Evolutionary conservation across 2,329 filamentous ascomycete species (phyloP).

Genomic region (Thelonectria olida): DNA sequence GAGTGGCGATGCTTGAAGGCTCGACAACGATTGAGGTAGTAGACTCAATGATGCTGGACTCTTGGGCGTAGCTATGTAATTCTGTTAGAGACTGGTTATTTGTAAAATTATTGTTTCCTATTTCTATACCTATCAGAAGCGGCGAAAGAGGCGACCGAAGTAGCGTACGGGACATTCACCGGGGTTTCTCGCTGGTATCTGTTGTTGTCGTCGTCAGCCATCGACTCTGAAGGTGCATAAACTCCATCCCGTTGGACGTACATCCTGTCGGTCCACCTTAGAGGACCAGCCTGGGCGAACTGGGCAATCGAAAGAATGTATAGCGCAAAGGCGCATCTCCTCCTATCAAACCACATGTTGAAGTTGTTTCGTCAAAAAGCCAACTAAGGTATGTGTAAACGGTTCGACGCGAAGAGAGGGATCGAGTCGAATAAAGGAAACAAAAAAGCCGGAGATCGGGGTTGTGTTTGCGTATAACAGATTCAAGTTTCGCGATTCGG

Average conservation of each 20-base stretch:
- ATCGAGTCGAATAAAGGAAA: slow-evolving; percentile 1
- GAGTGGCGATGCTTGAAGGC: slow-evolving; percentile 9
- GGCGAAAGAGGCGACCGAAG: slow-evolving; percentile 24
- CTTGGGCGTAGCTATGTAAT: slow-evolving; percentile 21
- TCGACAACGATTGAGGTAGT: slow-evolving; percentile 39
- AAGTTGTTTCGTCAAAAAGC: background rate
- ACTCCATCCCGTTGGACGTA: slow-evolving; percentile 27
- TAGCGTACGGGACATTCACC: slow-evolving; percentile 23
- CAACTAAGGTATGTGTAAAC: background rate
- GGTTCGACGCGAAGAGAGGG: too few species aligned
- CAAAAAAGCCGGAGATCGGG: slow-evolving; percentile 15
- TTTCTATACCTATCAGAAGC: slow-evolving; percentile 33
- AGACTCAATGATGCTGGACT: slow-evolving; percentile 19
- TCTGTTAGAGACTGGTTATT: slow-evolving; percentile 19
- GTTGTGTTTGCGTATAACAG: slow-evolving; percentile 12
- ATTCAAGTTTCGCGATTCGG: background rate
- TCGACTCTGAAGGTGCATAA: slow-evolving; percentile 1
- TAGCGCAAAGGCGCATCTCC: slow-evolving; percentile 33
- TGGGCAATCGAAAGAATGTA: slow-evolving; percentile 41
- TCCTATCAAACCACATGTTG: slow-evolving; percentile 36
- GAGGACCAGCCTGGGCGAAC: slow-evolving; percentile 47
- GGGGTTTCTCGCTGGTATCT: slow-evolving; percentile 36
- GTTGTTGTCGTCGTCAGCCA: slow-evolving; percentile 16
- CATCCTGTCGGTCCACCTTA: slow-evolving; percentile 45
- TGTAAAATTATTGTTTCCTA: background rate